Evolutionary conservation across 768 basidiomycete genomes (phyloP).

Genomic region (Boletus sp.): DNA sequence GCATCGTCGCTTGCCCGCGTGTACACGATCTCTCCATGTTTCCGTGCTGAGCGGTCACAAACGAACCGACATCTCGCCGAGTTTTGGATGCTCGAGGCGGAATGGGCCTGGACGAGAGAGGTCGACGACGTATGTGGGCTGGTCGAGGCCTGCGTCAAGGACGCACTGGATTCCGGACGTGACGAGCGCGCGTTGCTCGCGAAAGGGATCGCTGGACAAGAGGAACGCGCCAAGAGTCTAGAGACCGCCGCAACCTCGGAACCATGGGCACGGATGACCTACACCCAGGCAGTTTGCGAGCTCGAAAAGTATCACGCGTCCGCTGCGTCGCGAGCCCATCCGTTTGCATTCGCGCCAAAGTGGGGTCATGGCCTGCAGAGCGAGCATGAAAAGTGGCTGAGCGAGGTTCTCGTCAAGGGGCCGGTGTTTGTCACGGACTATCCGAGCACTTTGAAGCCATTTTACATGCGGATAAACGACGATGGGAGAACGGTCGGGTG

Average conservation of each 20-base stretch:
- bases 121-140: constrained; percentile 53
- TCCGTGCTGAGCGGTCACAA: constrained; percentile 87
- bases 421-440: constrained; percentile 95
- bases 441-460: constrained; percentile 80
- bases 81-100: constrained; percentile 99
- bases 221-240: constrained; percentile 34
- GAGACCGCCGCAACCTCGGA: constrained; percentile 35
- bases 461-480: constrained; percentile 87
- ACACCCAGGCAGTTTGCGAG: constrained; percentile 68
- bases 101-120: constrained; percentile 63
- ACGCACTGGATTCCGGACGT: constrained; percentile 32
- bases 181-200: constrained; percentile 35
- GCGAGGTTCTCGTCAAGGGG: constrained; percentile 60
- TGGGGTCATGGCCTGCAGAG: constrained; percentile 79
- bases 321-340: constrained; percentile 14
- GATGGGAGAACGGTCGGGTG: constrained; percentile 74
- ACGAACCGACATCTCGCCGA: constrained; percentile 93
- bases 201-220: constrained; percentile 34
- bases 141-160: constrained; percentile 54
- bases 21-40: constrained; percentile 91
- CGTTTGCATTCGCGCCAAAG: constrained; percentile 55
- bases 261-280: constrained; percentile 74
- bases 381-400: constrained; percentile 93
- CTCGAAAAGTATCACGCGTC: constrained; percentile 41
- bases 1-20: constrained; percentile 75